These are phyloP conservation scores for Haplographium delicatum DNA, from an alignment of 495 filamentous ascomycete genomes.

Conservation along the genomic window DNA sequence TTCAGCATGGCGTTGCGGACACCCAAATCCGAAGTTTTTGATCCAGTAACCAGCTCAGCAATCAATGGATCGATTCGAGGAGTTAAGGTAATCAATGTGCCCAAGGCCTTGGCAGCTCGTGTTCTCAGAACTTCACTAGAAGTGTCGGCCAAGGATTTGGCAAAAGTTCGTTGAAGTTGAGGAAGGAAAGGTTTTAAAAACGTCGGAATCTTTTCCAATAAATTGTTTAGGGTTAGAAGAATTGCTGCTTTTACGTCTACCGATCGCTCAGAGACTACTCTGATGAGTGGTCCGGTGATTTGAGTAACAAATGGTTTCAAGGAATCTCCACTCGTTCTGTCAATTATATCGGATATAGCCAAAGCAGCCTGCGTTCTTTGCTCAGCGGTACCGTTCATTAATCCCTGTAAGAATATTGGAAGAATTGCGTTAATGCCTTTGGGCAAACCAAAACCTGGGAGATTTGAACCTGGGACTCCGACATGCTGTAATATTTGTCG, in stretches of 20 bases:
- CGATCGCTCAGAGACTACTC: slow-evolving; percentile 93
- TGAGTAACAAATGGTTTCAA: slow-evolving; percentile 93
- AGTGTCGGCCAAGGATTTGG: slow-evolving; percentile 88
- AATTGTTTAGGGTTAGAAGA: slow-evolving; percentile 86
- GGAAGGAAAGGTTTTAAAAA: slow-evolving; percentile 96
- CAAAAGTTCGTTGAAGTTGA: slow-evolving; percentile 94
- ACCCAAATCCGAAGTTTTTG: slow-evolving; percentile 81
- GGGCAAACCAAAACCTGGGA: slow-evolving; percentile 85
- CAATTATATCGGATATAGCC: slow-evolving; percentile 91
- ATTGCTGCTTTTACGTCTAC: slow-evolving; percentile 95
- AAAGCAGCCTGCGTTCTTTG: slow-evolving; percentile 88
- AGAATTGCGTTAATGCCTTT: slow-evolving; percentile 97
- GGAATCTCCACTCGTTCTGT: slow-evolving; percentile 76
- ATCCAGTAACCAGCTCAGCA: slow-evolving; percentile 83
- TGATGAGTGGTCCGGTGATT: slow-evolving; percentile 94
- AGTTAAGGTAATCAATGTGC: slow-evolving; percentile 92
- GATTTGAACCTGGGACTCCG: slow-evolving; percentile 76
- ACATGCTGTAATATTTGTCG: slow-evolving; percentile 80
- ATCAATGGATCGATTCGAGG: slow-evolving; percentile 88
- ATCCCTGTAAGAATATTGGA: slow-evolving; percentile 94
- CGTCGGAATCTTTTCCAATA: slow-evolving; percentile 93
- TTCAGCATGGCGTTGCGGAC: slow-evolving; percentile 97
- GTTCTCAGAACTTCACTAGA: slow-evolving; percentile 84
- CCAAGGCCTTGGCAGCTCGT: slow-evolving; percentile 90
- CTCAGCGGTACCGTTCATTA: slow-evolving; percentile 91